Base-by-base conservation (phyloP, 208 protist species). In the Wallacemonas sp. region DNA sequence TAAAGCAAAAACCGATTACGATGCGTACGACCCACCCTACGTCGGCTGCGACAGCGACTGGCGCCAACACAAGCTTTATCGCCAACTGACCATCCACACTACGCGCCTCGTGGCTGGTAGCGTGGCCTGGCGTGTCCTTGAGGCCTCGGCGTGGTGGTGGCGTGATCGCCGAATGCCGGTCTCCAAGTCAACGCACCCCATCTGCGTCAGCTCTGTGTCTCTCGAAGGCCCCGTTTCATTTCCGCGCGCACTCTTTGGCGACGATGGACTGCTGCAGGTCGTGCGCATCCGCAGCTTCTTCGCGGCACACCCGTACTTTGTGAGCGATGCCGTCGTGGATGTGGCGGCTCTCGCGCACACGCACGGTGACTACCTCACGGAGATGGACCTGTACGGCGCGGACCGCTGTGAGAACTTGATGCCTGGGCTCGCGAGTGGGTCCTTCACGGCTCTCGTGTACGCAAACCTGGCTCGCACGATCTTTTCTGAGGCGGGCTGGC, bases 81-180 rank as follows among this genome's bases (percentile, higher is more conserved):
- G 52, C 16, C 52, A 58, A 21, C 26, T 58, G 12, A 43, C 30
- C 14, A 21, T 58, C 0, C 30, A 58, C 32, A 41, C 30, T 3
- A 39, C 52, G 8, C 24, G 30, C 26, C 52, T 58, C 14, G 30
- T 30, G 9, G 29, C 30, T 9, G 52, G 32, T 0, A 58, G 52
- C 19, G 30, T 58, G 30, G 52, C 52, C 4, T 58, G 52, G 52
- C 52, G 52, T 4, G 11, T 58, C 4, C 32, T 58, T 3, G 52
- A 33, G 17, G 52, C 30, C 3, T 58, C 52, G 4, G 52, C 52
- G 29, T 58, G 52, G 52, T 58, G 52, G 52, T 58, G 52, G 52
- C 52, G 52, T 14, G 52, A 58, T 39, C 26, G 52, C 4, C 52
- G 30, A 5, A 21, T 38, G 9, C 16, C 23, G 4, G 19, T 4